phyloP scores from a whole-genome alignment of 495 filamentous ascomycete species.

The Lasiosphaeria hispida region DNA sequence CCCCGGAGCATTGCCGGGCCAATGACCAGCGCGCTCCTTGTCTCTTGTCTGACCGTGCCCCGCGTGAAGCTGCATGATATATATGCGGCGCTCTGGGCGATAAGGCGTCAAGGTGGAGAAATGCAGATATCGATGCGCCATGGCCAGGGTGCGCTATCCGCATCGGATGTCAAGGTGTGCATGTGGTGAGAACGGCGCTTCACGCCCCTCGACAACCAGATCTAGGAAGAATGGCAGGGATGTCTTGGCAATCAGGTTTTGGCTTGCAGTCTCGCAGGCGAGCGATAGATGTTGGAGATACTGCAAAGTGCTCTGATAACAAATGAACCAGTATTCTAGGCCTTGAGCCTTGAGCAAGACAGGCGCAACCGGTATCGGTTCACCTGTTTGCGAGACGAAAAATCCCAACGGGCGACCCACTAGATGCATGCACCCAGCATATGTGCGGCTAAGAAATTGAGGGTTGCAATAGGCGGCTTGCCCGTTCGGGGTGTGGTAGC shows the following conservation, averaged over 20 bases:
- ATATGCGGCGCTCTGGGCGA: neutral
- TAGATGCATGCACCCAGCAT: neutral
- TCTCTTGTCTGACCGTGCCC: neutral
- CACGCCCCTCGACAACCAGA: no score
- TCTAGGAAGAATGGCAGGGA: no score
- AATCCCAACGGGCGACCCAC: neutral
- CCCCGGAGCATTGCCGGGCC: no score
- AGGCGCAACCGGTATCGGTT: conserved; percentile 2
- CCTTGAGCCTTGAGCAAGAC: neutral
- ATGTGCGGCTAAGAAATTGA: conserved; percentile 8
- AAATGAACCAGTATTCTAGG: neutral
- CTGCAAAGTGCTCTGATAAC: neutral
- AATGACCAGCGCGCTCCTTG: no score
- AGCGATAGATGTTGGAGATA: no score
- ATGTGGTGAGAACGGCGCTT: neutral
- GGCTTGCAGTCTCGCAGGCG: no score
- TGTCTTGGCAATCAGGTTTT: no score
- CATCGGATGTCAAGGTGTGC: neutral
- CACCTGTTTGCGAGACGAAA: neutral
- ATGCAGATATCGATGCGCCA: neutral
- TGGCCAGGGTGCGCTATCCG: neutral
- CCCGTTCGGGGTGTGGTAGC: neutral
- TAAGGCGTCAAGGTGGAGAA: neutral
- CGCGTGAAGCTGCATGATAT: neutral
- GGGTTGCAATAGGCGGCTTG: conserved; percentile 2